Percentiles rank a stretch among this genome's conserved stretches.
Conservation (phyloP, 176 grass and related monocot genomes). For the Hsuehochloa calcarea region DNA sequence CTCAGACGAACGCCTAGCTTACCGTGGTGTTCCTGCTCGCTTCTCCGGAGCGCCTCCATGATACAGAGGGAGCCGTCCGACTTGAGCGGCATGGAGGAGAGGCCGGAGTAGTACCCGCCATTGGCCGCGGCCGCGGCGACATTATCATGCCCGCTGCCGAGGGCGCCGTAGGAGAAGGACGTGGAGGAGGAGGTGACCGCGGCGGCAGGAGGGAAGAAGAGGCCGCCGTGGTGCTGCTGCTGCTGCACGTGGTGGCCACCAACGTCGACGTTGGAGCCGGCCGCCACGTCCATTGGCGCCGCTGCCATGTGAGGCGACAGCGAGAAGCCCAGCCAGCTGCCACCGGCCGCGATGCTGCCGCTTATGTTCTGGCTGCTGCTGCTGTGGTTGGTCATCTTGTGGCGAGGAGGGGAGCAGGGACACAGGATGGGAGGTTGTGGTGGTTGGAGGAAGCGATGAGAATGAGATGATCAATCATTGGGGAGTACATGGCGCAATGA, state of each 20-base stretch:
- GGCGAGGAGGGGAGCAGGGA: neutral
- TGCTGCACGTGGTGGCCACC: constrained; percentile 23
- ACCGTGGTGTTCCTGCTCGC: constrained; percentile 63
- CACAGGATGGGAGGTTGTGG: neutral
- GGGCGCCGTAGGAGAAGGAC: constrained; percentile 37
- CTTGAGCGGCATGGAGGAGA: constrained; percentile 79
- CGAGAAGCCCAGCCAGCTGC: constrained; percentile 82
- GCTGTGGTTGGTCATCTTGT: constrained; percentile 55
- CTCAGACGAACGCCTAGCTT: neutral
- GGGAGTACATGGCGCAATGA: constrained; percentile 76
- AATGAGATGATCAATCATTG: constrained; percentile 81
- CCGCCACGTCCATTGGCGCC: constrained; percentile 40
- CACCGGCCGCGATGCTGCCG: constrained; percentile 46
- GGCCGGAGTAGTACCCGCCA: constrained; percentile 58
- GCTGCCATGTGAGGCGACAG: constrained; percentile 64
- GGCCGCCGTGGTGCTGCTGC: constrained; percentile 30
- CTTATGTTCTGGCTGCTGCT: constrained; percentile 39
- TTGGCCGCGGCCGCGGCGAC: neutral
- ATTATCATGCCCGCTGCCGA: constrained; percentile 33
- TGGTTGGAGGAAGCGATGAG: constrained; percentile 39
- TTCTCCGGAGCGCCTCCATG: constrained; percentile 61
- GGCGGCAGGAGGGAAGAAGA: constrained; percentile 41
- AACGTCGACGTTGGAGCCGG: constrained; percentile 8
- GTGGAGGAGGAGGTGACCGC: constrained; percentile 32
- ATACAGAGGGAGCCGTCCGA: constrained; percentile 89